Conservation (phyloP, 2,329 filamentous ascomycete genomes). For the Geosmithia flava region DNA sequence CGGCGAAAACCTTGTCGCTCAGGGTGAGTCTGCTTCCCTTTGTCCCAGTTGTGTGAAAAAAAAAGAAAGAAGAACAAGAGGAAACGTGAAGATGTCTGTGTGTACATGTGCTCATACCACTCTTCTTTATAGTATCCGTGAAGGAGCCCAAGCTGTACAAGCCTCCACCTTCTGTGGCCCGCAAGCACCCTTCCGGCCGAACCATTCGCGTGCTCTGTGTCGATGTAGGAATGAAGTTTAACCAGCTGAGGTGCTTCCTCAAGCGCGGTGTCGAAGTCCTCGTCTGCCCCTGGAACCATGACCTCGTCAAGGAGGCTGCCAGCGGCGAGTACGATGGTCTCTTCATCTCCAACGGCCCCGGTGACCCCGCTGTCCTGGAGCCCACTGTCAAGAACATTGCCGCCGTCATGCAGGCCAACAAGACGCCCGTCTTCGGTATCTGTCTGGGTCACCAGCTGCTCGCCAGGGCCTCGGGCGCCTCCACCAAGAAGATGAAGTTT, state of each 20-base stretch:
- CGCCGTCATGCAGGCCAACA: conserved; percentile 62
- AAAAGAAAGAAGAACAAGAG: no score
- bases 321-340: conserved; percentile 87
- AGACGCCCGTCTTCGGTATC: conserved; percentile 88
- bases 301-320: conserved; percentile 59
- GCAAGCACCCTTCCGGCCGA: conserved; percentile 82
- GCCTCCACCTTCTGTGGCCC: conserved; percentile 55
- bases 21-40: conserved; percentile 70
- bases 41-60: not conserved
- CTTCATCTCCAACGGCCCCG: conserved; percentile 95
- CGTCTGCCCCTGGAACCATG: conserved; percentile 92
- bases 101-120: not conserved
- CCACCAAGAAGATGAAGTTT: conserved; percentile 95
- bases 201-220: conserved; percentile 80
- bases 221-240: conserved; percentile 97
- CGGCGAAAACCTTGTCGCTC: conserved; percentile 79
- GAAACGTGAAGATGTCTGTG: no score
- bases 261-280: conserved; percentile 85
- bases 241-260: conserved; percentile 89
- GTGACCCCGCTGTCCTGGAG: conserved; percentile 80
- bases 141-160: conserved; percentile 76
- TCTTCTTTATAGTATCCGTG: conserved; percentile 62
- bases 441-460: conserved; percentile 92
- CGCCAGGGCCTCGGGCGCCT: conserved; percentile 74
- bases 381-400: conserved; percentile 70